These are phyloP conservation scores for Ceratorhiza oryzae-sativae DNA, from an alignment of 1,284 basidiomycete genomes.

Conservation along the genomic window DNA sequence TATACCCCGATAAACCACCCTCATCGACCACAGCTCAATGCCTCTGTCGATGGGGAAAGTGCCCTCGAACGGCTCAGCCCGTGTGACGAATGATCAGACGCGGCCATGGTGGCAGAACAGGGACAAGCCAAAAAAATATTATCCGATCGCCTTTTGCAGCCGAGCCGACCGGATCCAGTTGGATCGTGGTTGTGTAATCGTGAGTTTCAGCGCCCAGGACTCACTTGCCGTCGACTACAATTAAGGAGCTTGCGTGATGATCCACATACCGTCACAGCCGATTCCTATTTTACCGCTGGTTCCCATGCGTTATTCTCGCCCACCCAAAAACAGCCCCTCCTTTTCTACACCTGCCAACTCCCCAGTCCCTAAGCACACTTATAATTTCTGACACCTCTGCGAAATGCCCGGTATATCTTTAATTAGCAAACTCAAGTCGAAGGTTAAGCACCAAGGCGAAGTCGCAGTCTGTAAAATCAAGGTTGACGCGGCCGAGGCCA, in stretches of 20 bases:
- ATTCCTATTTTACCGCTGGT: slow-evolving; percentile 14
- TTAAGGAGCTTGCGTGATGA: slow-evolving; percentile 27
- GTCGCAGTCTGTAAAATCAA: slow-evolving; percentile 33
- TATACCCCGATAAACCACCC: slow-evolving; percentile 38
- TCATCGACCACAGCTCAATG: slow-evolving; percentile 25
- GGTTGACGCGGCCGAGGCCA: slow-evolving; percentile 29
- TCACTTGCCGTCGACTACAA: slow-evolving; percentile 33
- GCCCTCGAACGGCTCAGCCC: background rate
- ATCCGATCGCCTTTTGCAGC: background rate
- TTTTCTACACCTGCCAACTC: slow-evolving; percentile 13
- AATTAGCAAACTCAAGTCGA: slow-evolving; percentile 31
- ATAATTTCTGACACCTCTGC: slow-evolving; percentile 3
- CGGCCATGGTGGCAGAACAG: slow-evolving; percentile 23
- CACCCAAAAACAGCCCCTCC: slow-evolving; percentile 27
- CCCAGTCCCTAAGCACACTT: background rate
- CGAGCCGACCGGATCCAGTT: slow-evolving; percentile 33
- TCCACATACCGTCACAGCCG: background rate
- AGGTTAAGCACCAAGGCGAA: slow-evolving; percentile 34
- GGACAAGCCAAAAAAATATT: slow-evolving; percentile 27
- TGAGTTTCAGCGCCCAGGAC: slow-evolving; percentile 15
- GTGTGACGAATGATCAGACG: slow-evolving; percentile 29
- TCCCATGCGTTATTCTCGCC: slow-evolving; percentile 18
- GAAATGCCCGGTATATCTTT: slow-evolving; percentile 25
- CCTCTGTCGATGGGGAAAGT: slow-evolving; percentile 28
- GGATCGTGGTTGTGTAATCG: background rate